Evolutionary conservation across 352 stramenopile species (phyloP).

Genomic region (Phytopythium cucurbitacearum): DNA sequence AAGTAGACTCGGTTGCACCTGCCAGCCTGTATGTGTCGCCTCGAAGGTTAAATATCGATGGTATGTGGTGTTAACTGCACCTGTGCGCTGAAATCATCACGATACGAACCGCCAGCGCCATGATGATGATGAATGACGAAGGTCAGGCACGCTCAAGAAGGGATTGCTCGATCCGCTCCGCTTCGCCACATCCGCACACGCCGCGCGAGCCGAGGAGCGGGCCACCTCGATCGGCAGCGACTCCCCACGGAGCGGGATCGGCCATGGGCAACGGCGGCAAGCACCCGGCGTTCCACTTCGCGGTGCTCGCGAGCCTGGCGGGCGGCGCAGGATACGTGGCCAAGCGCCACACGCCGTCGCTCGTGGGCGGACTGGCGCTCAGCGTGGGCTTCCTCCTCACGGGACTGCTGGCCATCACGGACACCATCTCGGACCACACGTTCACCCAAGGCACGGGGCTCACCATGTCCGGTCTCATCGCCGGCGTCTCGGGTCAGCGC

Average conservation of each 20-base stretch:
- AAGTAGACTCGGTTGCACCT: constrained; percentile 27
- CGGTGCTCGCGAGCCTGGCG: constrained; percentile 53
- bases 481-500: constrained; percentile 48
- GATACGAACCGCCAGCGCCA: no score
- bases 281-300: constrained; percentile 74
- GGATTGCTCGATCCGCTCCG: no score
- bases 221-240: no score
- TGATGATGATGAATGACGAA: no score
- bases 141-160: no score
- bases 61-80: not conserved
- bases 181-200: not conserved
- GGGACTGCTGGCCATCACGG: constrained; percentile 58
- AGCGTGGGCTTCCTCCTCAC: constrained; percentile 65
- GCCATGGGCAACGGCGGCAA: constrained; percentile 32
- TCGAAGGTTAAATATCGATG: constrained; percentile 10
- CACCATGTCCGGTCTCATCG: constrained; percentile 66
- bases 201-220: not conserved
- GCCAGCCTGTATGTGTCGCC: constrained; percentile 7
- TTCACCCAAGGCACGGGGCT: constrained; percentile 68
- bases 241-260: no score
- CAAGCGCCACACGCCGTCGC: constrained; percentile 59
- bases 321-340: constrained; percentile 57
- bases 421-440: constrained; percentile 66
- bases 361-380: constrained; percentile 57
- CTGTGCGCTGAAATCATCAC: no score